Conservation (phyloP, 345 rosid species). For the Kandelia obovata region DNA sequence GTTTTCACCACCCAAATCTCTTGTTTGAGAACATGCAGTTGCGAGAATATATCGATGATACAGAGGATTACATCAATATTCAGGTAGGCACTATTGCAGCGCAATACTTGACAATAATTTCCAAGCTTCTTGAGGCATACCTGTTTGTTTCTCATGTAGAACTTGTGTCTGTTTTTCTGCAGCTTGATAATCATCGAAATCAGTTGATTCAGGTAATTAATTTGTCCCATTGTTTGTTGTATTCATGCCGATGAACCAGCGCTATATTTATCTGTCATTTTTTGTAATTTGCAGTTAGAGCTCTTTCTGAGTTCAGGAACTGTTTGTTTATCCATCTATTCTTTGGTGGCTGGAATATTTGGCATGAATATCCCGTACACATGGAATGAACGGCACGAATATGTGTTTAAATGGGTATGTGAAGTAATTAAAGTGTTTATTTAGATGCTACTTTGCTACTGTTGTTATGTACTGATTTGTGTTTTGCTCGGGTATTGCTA, state of each 20-base stretch:
- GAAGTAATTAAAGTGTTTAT: background rate
- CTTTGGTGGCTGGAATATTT: slow-evolving; percentile 80
- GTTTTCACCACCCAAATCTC: background rate
- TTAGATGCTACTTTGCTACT: slow-evolving; percentile 3
- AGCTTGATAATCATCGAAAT: slow-evolving; percentile 99
- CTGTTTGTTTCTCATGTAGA: background rate
- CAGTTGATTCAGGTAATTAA: slow-evolving; percentile 86
- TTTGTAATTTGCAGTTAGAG: slow-evolving; percentile 58
- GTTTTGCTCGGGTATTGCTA: slow-evolving; percentile 17
- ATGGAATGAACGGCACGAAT: slow-evolving; percentile 67
- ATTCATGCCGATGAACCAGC: background rate
- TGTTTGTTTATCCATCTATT: slow-evolving; percentile 53
- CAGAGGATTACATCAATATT: slow-evolving; percentile 97
- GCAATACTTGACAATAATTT: background rate
- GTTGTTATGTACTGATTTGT: background rate
- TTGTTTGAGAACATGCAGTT: slow-evolving; percentile 52
- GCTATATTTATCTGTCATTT: background rate
- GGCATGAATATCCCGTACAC: slow-evolving; percentile 95
- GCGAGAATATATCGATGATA: slow-evolving; percentile 94
- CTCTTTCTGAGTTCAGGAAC: slow-evolving; percentile 76
- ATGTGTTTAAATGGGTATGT: slow-evolving; percentile 80
- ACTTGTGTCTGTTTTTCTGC: slow-evolving; percentile 24
- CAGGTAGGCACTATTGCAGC: slow-evolving; percentile 44
- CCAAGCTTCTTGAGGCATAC: background rate
- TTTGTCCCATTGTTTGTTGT: background rate